A percentile compares a stretch with the other conserved stretches of the same genome.
Conservation (phyloP, 768 basidiomycete genomes). For the Clitopilus passeckerianus region DNA sequence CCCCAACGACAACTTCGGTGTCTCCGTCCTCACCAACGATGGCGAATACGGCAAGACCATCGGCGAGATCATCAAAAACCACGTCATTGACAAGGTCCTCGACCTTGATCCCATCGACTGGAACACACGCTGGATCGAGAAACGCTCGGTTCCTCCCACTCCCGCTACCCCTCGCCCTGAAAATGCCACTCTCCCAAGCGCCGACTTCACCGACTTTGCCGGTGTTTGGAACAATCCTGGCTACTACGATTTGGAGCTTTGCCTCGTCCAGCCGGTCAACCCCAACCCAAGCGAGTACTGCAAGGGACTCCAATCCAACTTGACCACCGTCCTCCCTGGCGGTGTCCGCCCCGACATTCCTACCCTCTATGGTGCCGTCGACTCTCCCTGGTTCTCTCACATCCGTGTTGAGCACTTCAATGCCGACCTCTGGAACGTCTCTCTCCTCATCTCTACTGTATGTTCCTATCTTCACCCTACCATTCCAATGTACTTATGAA, state of each 20-base stretch:
- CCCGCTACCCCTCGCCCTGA: slow-evolving; percentile 10
- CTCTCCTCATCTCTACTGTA: slow-evolving; percentile 11
- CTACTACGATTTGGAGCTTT: slow-evolving; percentile 14
- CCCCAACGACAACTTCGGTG: slow-evolving; percentile 14
- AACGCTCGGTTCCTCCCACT: background rate
- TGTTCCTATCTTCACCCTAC: background rate
- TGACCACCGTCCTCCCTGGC: slow-evolving; percentile 15
- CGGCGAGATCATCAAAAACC: slow-evolving; percentile 14
- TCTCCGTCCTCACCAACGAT: slow-evolving; percentile 23
- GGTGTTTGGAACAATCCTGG: slow-evolving; percentile 12
- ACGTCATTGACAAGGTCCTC: slow-evolving; percentile 17
- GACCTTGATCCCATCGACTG: slow-evolving; percentile 19
- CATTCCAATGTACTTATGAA: background rate
- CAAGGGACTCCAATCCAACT: slow-evolving; percentile 8
- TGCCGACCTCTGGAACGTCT: slow-evolving; percentile 15
- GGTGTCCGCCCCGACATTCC: slow-evolving; percentile 13
- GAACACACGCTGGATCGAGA: slow-evolving; percentile 7
- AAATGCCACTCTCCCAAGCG: slow-evolving; percentile 10
- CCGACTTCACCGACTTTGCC: slow-evolving; percentile 6
- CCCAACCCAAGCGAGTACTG: slow-evolving; percentile 10
- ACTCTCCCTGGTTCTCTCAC: slow-evolving; percentile 12
- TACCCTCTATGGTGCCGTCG: slow-evolving; percentile 16
- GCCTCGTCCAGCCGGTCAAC: slow-evolving; percentile 8
- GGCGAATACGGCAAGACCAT: slow-evolving; percentile 12
- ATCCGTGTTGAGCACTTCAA: slow-evolving; percentile 17